These are phyloP conservation scores for Cornus kousa DNA, from an alignment of 148 eudicot genomes.

Conservation along the genomic window DNA sequence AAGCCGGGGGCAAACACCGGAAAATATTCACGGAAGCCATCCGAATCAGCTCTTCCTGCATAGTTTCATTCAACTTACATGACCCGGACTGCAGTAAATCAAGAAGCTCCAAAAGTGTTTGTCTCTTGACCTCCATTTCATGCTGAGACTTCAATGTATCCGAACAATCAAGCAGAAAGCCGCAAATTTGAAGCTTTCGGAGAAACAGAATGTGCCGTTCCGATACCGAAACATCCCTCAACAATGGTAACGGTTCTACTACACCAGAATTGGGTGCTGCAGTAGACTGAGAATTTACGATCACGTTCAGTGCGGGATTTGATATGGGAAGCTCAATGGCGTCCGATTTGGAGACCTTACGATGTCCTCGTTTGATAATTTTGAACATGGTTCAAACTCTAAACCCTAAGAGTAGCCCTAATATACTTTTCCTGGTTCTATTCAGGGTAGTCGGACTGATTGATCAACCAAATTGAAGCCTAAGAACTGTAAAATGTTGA, in stretches of 20 bases:
- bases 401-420: not conserved
- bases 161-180: constrained; percentile 38
- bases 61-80: constrained; percentile 42
- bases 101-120: constrained; percentile 37
- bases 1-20: constrained; percentile 39
- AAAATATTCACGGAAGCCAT: constrained; percentile 49
- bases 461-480: constrained; percentile 13
- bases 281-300: constrained; percentile 23
- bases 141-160: constrained; percentile 35
- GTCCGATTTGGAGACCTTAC: constrained; percentile 32
- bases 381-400: constrained; percentile 28
- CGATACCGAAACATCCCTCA: constrained; percentile 34
- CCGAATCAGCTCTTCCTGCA: constrained; percentile 39
- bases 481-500: not conserved
- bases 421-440: not conserved
- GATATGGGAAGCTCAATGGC: constrained; percentile 37
- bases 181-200: constrained; percentile 37
- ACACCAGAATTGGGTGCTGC: constrained; percentile 18
- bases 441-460: not conserved
- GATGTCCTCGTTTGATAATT: constrained; percentile 30
- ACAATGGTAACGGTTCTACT: constrained; percentile 38
- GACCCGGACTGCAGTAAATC: constrained; percentile 50
- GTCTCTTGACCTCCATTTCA: constrained; percentile 55
- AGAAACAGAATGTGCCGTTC: constrained; percentile 43
- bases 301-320: constrained; percentile 22